phyloP scores from a whole-genome alignment of 2,329 filamentous ascomycete species.

The Colletotrichum endophyticum region DNA sequence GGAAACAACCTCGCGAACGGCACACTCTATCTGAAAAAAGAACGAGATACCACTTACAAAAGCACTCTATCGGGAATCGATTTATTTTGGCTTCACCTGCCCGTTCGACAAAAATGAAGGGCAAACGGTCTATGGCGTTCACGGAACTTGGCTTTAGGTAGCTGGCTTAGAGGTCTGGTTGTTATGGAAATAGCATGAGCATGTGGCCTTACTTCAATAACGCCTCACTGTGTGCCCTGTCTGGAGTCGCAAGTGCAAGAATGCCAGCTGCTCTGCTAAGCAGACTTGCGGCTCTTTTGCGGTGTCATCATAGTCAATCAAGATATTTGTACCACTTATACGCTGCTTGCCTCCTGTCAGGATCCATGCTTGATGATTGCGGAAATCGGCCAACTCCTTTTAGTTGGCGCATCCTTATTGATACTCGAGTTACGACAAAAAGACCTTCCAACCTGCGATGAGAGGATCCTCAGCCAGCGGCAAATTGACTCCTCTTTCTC shows the following conservation, averaged over 20 bases:
- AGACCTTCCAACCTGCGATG: background rate
- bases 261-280: background rate
- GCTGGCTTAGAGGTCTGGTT: constrained; percentile 21
- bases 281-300: background rate
- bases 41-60: constrained; percentile 22
- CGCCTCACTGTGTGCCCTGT: background rate
- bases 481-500: constrained; percentile 26
- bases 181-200: constrained; percentile 20
- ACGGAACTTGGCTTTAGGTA: constrained; percentile 17
- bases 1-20: background rate
- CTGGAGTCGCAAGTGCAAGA: constrained; percentile 1
- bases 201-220: constrained; percentile 8
- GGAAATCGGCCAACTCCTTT: background rate
- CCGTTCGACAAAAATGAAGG: background rate
- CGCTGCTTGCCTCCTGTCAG: background rate
- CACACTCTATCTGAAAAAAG: background rate
- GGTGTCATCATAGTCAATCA: constrained; percentile 9
- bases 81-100: constrained; percentile 17
- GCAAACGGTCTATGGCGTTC: constrained; percentile 21
- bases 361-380: background rate
- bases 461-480: background rate
- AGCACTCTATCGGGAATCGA: constrained; percentile 19
- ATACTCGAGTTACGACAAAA: background rate
- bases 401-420: background rate
- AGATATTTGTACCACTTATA: constrained; percentile 4